Evolutionary conservation across 768 basidiomycete genomes (phyloP), one percentile per base, ranked within the genome.

Genomic region (Auricularia sp.): DNA sequence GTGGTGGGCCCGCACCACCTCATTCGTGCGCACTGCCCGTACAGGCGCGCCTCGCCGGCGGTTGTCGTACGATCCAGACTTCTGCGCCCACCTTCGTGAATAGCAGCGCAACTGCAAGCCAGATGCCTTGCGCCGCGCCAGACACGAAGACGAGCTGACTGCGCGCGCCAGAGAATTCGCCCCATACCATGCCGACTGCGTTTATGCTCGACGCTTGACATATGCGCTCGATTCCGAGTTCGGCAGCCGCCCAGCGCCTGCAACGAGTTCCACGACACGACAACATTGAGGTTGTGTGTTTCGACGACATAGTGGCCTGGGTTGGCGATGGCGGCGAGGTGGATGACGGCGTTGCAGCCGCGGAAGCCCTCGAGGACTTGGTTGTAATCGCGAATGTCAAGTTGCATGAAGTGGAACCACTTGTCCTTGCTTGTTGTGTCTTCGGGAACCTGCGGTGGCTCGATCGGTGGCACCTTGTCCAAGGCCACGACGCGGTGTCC

Each of bases 201-300:
- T 89, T 88, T 64, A 85, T 84, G 3, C 81, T 81, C 33, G 86
- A 88, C 6, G 87, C 86, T 72, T 85, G 85, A 1, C 83, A 85
- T 51, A 89, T 72, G 8, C 82, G 80, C 29, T 77, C 77, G 70
- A 88, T 88, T 7, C 82, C 82, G 36, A 88, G 74, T 76, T 88
- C 85, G 61, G 85, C 86, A 63, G 84, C 84, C 5, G 85, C 84
- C n/a, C 85, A 24, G 24, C 24, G 24, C 24, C 24, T 24, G 82
- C 61, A 88, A 75, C 62, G 86, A 76, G 70, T 88, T 88, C 84
- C 86, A 88, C 21, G 85, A 85, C 54, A 85, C 78, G n/a, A 86
- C 81, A 11, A 87, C 86, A 69, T 88, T 88, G 63, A 74, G 79
- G 68, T 89, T 87, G 68, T 89, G 87, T 3, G 82, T 77, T 6